These are phyloP conservation scores for Umbellularia californica DNA, from an alignment of 164 flowering plant genomes.

Conservation along the genomic window DNA sequence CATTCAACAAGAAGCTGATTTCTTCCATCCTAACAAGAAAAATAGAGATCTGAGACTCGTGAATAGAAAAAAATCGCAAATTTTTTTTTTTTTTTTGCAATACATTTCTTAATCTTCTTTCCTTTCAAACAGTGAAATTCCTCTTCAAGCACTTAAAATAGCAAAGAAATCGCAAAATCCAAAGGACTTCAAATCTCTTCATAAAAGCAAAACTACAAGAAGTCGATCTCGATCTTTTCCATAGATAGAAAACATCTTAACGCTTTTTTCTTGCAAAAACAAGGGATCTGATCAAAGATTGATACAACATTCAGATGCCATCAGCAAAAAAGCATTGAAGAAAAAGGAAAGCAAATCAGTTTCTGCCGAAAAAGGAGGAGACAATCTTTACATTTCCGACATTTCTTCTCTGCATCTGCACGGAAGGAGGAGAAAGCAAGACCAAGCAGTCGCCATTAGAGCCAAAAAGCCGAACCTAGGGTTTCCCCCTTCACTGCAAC, in stretches of 20 bases:
- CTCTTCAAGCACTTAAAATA: background rate
- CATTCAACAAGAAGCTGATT: background rate
- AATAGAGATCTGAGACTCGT: background rate
- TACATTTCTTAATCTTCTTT: background rate
- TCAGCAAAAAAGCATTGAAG: no score
- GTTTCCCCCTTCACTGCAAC: background rate
- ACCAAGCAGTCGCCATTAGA: background rate
- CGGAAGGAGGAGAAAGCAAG: background rate
- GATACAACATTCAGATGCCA: no score
- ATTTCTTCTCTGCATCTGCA: background rate
- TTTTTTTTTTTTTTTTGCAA: background rate
- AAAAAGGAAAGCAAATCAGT: no score
- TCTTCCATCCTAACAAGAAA: background rate
- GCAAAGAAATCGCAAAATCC: slow-evolving; percentile 5
- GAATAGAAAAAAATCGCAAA: background rate
- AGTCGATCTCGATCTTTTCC: no score
- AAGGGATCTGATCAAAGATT: background rate
- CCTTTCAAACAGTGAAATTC: background rate
- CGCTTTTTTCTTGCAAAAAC: slow-evolving; percentile 4
- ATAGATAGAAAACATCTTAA: background rate
- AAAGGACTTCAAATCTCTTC: background rate
- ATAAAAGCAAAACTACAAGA: no score
- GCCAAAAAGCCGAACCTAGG: background rate
- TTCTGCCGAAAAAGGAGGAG: background rate
- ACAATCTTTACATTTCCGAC: slow-evolving; percentile 7